Base-by-base conservation (phyloP, 1,284 basidiomycete species). In the Pseudomicrostroma phylloplanum region DNA sequence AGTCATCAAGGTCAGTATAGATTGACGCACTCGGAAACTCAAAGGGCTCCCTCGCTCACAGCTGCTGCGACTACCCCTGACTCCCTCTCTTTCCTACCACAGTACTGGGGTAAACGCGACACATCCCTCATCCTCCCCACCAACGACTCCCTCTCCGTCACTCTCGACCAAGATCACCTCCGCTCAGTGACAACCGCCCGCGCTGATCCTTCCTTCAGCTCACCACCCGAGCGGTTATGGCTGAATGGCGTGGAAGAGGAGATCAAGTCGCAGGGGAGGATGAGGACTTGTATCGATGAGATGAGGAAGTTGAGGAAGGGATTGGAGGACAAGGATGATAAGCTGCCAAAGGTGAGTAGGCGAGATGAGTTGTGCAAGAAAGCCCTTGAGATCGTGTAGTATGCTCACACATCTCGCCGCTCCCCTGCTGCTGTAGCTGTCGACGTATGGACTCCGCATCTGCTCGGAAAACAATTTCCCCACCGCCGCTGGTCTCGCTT, bases 401-500 rank as follows among this genome's bases (percentile, higher is more conserved):
- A 48, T 21, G 43, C 15, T 21, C 21, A 17, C 43, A 3, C 43
- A 17, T 48, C 6, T 6, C 2, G 2, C 23, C 39, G 21, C 42
- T n/a, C 25, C 1, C 13, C 3, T 19, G 36, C 49, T 42, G 19
- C 3, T 62, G 39, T 83, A 72, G 66, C 68, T 73, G 17, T 79
- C 70, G 17, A 56, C 64, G 63, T 78, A 69, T 66, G 61, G 67
- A 15, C 70, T 76, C 12, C 72, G 91, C 81, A 92, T 99, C 68
- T 87, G 87, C 64, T 97, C 93, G 11, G 88, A 88, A 82, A 99
- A 99, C 86, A 98, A 98, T 84, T 98, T 99, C 84, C 94, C 94
- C 25, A 98, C 94, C 6, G 96, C 96, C 8, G 96, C 94, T 0
- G 96, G 94, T 12, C 87, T 99, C 43, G 94, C 96, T 0, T 97